Percentiles rank a stretch among this genome's conserved stretches.
phyloP scores from a whole-genome alignment of 805 yeast species.

The Pichia pseudocactophila region DNA sequence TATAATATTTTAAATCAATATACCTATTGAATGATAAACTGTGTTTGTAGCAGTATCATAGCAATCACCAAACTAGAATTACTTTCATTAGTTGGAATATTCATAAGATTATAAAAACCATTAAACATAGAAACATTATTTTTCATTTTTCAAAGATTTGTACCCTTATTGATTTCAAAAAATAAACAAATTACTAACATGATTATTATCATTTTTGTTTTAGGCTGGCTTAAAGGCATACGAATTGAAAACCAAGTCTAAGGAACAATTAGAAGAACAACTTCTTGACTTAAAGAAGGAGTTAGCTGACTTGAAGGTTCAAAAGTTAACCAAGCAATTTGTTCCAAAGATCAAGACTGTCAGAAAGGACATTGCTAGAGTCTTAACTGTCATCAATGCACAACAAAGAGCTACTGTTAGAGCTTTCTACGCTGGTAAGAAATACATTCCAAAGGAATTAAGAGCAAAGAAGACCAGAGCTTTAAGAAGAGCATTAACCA shows the following conservation, averaged over 20 bases:
- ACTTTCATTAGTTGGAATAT: too few relatives aligned
- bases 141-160: too few relatives aligned
- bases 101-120: too few relatives aligned
- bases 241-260: slow-evolving; percentile 95
- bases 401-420: slow-evolving; percentile 93
- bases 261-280: slow-evolving; percentile 92
- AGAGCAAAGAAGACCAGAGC: slow-evolving; percentile 99
- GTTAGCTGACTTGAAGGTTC: slow-evolving; percentile 92
- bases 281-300: slow-evolving; percentile 94
- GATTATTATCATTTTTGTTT: not conserved
- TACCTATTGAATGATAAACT: too few relatives aligned
- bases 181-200: not conserved
- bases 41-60: too few relatives aligned
- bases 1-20: too few relatives aligned
- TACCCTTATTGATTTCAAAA: too few relatives aligned
- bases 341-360: slow-evolving; percentile 94
- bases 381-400: slow-evolving; percentile 92
- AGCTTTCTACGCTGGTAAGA: slow-evolving; percentile 91
- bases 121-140: too few relatives aligned
- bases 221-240: slow-evolving; percentile 88
- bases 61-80: too few relatives aligned
- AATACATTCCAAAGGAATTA: slow-evolving; percentile 95
- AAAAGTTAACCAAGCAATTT: slow-evolving; percentile 85
- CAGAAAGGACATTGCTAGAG: slow-evolving; percentile 98
- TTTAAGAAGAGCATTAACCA: slow-evolving; percentile 92